These are phyloP conservation scores for Malania oleifera DNA, from an alignment of 164 flowering plant species.

Conservation along the genomic window DNA sequence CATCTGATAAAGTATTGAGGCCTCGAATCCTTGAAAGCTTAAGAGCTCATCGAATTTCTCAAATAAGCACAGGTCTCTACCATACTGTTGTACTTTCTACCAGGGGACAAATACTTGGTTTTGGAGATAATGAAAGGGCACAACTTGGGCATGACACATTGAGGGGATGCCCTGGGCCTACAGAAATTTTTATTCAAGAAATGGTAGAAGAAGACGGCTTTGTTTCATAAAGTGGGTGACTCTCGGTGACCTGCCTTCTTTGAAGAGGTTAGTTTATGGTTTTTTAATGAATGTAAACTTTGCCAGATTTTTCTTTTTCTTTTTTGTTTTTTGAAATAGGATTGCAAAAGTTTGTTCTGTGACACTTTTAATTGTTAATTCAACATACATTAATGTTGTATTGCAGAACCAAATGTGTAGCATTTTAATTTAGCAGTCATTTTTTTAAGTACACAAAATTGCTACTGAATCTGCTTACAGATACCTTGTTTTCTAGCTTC, in stretches of 20 bases:
- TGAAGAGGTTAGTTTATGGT: conserved; percentile 5
- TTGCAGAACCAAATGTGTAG: not conserved
- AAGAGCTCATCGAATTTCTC: conserved; percentile 63
- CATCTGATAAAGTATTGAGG: conserved; percentile 60
- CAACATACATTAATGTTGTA: not conserved
- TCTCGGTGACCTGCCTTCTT: not conserved
- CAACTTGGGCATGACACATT: conserved; percentile 82
- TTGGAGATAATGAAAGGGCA: conserved; percentile 92
- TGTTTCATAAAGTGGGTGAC: conserved; percentile 3
- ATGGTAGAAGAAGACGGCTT: conserved; percentile 4
- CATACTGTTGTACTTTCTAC: conserved; percentile 74
- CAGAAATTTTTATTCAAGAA: conserved; percentile 50
- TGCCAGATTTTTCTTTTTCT: no score
- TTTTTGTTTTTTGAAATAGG: no score
- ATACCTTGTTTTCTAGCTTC: no score
- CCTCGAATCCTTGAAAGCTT: conserved; percentile 70
- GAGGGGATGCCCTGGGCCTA: conserved; percentile 74
- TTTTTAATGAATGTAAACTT: no score
- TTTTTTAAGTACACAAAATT: no score
- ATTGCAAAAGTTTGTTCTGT: no score
- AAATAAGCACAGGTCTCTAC: conserved; percentile 85
- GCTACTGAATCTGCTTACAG: no score
- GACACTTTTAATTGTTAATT: no score
- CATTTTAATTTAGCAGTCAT: no score
- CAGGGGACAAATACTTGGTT: conserved; percentile 68